phyloP scores from a whole-genome alignment of 2,329 filamentous ascomycete species.

The Colletotrichum incanum region DNA sequence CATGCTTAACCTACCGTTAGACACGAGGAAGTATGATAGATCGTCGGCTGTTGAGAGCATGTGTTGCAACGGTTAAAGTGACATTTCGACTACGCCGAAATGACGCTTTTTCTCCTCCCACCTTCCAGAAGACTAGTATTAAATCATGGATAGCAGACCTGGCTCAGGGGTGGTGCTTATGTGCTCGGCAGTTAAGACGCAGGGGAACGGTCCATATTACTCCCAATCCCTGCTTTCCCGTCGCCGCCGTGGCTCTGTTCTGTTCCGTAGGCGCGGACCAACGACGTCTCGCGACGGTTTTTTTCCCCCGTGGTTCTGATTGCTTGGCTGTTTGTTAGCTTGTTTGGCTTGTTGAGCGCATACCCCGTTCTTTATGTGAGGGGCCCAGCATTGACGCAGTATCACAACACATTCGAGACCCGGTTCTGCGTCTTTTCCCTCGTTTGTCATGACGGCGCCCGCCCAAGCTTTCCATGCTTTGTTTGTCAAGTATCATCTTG shows the following conservation, averaged over 20 bases:
- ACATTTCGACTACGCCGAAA: constrained; percentile 5
- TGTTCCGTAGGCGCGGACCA: constrained; percentile 23
- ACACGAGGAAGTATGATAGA: constrained; percentile 14
- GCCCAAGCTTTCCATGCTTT: neutral
- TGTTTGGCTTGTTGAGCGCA: neutral
- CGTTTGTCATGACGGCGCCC: constrained; percentile 6
- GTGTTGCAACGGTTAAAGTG: neutral
- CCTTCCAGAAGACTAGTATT: neutral
- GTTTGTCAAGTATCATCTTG: neutral
- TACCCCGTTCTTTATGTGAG: neutral
- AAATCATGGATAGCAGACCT: constrained; percentile 21
- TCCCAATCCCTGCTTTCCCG: constrained; percentile 1
- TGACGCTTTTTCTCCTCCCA: constrained; percentile 13
- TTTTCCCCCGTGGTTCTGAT: neutral
- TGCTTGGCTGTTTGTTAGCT: constrained; percentile 5
- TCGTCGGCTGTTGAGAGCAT: constrained; percentile 6
- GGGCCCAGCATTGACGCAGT: neutral
- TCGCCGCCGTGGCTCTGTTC: neutral
- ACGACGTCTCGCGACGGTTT: constrained; percentile 15
- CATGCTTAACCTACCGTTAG: neutral
- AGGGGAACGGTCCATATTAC: constrained; percentile 40
- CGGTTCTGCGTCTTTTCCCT: neutral
- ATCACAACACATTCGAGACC: neutral
- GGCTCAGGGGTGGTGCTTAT: constrained; percentile 4
- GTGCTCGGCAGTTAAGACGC: constrained; percentile 41